These are phyloP conservation scores for Candida sp. DNA, from an alignment of 1,139 yeast species.

Conservation along the genomic window DNA sequence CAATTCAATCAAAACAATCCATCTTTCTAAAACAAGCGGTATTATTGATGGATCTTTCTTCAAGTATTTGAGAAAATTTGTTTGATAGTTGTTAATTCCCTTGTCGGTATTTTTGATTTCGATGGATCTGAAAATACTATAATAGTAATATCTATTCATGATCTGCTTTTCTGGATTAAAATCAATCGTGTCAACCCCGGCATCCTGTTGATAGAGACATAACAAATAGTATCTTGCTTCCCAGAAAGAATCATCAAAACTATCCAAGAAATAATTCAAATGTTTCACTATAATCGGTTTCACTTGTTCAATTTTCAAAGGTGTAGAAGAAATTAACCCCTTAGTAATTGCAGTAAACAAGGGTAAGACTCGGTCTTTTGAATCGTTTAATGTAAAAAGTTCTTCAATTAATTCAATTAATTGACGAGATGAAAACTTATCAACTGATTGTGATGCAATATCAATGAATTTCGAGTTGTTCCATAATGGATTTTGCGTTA, in stretches of 20 bases:
- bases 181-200: slow-evolving; percentile 8
- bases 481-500: slow-evolving; percentile 22
- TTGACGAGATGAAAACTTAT: slow-evolving; percentile 47
- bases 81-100: slow-evolving; percentile 8
- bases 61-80: slow-evolving; percentile 24
- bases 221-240: slow-evolving; percentile 43
- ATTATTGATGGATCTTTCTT: slow-evolving; percentile 12
- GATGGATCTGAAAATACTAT: slow-evolving; percentile 42
- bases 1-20: slow-evolving; percentile 49
- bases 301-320: slow-evolving; percentile 16
- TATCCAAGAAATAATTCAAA: slow-evolving; percentile 8
- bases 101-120: slow-evolving; percentile 36
- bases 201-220: slow-evolving; percentile 44
- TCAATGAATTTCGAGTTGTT: slow-evolving; percentile 24
- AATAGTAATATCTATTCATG: slow-evolving; percentile 24
- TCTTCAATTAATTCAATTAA: slow-evolving; percentile 18
- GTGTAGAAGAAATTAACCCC: slow-evolving; percentile 31
- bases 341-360: slow-evolving; percentile 33
- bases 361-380: slow-evolving; percentile 12
- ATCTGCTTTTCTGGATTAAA: slow-evolving; percentile 4
- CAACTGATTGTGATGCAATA: slow-evolving; percentile 35
- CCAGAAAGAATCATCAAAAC: slow-evolving; percentile 31
- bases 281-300: slow-evolving; percentile 10
- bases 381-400: slow-evolving; percentile 7
- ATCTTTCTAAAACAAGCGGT: slow-evolving; percentile 40